Base-by-base conservation (phyloP, 495 filamentous ascomycete species). In the Neurospora pannonica region DNA sequence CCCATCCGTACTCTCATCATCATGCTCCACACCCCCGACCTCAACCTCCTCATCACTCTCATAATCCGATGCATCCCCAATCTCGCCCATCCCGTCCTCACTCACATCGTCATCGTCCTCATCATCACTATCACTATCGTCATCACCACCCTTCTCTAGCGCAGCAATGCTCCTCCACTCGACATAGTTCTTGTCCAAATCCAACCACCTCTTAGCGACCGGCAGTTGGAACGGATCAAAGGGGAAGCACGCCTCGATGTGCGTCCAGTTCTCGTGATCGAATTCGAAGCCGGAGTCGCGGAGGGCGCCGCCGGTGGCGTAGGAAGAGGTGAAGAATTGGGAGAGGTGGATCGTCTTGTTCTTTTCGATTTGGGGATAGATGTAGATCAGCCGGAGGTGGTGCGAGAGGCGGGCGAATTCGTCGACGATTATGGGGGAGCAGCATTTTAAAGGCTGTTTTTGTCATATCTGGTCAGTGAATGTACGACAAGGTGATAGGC, bases 211-310 rank as follows among this genome's bases (percentile, higher is more conserved):
- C 80, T 91, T 92, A 77, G 94, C 97, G 70, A 88, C 85, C 0
- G 94, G 95, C 15, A 98, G 86, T 75, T 93, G 90, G 82, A 97
- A 98, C 3, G 96, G 96, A 79, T 99, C 96, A 78, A 99, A 99
- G 2, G 97, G 96, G 81, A 98, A 98, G 81, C 95, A 97, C 0
- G 93, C 92, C 75, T 98, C 95, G 3, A 98, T 87, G 80, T 95
- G 89, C 70, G 89, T 87, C 82, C 89, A 90, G 46, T 90, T 91
- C 73, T 94, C 90, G 46, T 92, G 88, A 70, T 89, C 88, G 71
- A 84, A 80, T 71, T 87, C 85, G 67, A 87, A 84, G 72, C 87
- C 91, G 77, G 89, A 87, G 78, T 96, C 94, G 54, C 94, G 87
- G 34, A 88, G 77, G 1, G 83, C 85, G 17, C 84, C 83, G 73